Evolutionary conservation across 441 rosid species (phyloP), one percentile per base, ranked within the genome.

Genomic region (Hura crepitans): DNA sequence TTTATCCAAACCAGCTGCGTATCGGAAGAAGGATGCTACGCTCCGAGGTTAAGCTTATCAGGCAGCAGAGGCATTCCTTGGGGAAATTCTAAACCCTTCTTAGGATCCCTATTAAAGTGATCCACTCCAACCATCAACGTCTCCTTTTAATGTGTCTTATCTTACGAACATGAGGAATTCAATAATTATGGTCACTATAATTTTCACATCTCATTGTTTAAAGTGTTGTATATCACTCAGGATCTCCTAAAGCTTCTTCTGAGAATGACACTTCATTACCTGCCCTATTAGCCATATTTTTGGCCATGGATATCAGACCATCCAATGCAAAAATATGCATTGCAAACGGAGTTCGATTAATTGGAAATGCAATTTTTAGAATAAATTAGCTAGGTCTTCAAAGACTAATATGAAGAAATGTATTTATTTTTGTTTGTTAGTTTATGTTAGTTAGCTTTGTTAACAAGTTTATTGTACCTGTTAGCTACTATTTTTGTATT

Each of bases 1-100:
- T 88, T 92, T 95, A 79, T 95, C 98, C 75, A 95, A 78, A 69
- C 98, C 98, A 78, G 86, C 81, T 70, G 98, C 90, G 78, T 89
- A 92, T 81, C 91, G 82, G 74, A 94, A 92, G 74, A 94, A 87
- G 76, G 82, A 84, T 39, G 99, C 99, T 66, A 92, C 97, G 74
- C 97, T 92, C 74, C 85, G 80, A 28, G 97, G 94, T 92, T 94
- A 82, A 88, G 96, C 73, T 89, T 85, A 22, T 90, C 91, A 20
- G 97, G 97, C 20, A 94, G 81, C 66, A 94, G 86, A 78, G 90
- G 89, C 50, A 80, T 81, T 71, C 85, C 89, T 86, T 92, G 96
- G 70, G 92, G 97, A 84, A 81, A 85, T 77, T 89, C 90, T 15
- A 92, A 78, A 77, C 97, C 97, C 62, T 92, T 85, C 77, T 90